Evolutionary conservation across 352 stramenopile species (phyloP).

Genomic region (Globisporangium canariense): DNA sequence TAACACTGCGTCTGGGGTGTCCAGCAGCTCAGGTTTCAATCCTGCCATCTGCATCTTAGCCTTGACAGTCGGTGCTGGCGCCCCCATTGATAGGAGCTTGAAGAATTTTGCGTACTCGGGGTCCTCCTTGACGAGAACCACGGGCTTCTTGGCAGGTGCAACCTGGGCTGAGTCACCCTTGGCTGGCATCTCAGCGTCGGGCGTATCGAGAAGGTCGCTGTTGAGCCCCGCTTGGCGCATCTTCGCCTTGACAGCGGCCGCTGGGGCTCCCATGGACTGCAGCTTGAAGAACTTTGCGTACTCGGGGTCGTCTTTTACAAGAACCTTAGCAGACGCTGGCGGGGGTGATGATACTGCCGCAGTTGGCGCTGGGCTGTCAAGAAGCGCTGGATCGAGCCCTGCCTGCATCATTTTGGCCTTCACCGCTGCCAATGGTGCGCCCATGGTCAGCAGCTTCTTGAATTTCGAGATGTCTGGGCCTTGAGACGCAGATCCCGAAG

Average conservation of each 20-base stretch:
- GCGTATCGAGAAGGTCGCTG: slow-evolving; percentile 59
- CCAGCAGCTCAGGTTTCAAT: slow-evolving; percentile 52
- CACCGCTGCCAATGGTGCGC: slow-evolving; percentile 46
- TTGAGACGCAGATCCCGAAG: slow-evolving; percentile 13
- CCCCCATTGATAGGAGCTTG: slow-evolving; percentile 63
- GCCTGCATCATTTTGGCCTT: slow-evolving; percentile 70
- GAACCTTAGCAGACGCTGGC: slow-evolving; percentile 2
- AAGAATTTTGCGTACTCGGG: slow-evolving; percentile 68
- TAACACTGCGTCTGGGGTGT: slow-evolving; percentile 57
- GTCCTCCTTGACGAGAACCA: slow-evolving; percentile 55
- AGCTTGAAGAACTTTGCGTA: slow-evolving; percentile 77
- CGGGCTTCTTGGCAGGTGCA: slow-evolving; percentile 17
- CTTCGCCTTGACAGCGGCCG: slow-evolving; percentile 53
- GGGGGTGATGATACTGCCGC: background rate
- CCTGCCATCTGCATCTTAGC: slow-evolving; percentile 57
- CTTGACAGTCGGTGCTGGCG: slow-evolving; percentile 49
- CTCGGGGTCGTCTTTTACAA: slow-evolving; percentile 50
- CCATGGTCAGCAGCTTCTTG: slow-evolving; percentile 63
- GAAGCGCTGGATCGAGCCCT: slow-evolving; percentile 48
- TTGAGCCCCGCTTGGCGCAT: slow-evolving; percentile 84
- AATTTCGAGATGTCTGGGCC: slow-evolving; percentile 45
- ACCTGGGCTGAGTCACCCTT: slow-evolving; percentile 7
- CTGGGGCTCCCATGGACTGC: slow-evolving; percentile 53
- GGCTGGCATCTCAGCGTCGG: slow-evolving; percentile 39
- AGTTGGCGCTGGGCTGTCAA: slow-evolving; percentile 26